phyloP scores from a whole-genome alignment of 2,329 filamentous ascomycete species.

The Xenoacremonium recifei region DNA sequence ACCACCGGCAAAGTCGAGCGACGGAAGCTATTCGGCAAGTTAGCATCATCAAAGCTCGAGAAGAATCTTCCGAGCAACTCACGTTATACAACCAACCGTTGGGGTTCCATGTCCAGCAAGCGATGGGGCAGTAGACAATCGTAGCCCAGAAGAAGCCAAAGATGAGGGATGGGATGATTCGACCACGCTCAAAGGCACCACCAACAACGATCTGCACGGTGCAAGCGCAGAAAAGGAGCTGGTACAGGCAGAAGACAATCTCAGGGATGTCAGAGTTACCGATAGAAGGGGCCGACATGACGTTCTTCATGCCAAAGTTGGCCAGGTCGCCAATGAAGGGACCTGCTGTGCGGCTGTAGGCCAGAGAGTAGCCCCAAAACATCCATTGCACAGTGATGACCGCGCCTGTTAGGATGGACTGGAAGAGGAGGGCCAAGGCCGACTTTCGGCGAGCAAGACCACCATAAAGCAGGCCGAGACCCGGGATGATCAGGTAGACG shows the following conservation, averaged over 20 bases:
- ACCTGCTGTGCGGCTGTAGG: constrained; percentile 31
- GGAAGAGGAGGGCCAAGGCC: constrained; percentile 43
- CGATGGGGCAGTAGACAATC: constrained; percentile 58
- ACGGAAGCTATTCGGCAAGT: constrained; percentile 6
- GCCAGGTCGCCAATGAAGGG: constrained; percentile 34
- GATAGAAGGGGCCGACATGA: constrained; percentile 31
- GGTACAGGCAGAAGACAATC: constrained; percentile 32
- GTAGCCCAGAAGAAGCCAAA: constrained; percentile 64
- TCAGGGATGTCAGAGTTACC: constrained; percentile 34
- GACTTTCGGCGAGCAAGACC: constrained; percentile 36
- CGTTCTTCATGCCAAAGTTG: constrained; percentile 31
- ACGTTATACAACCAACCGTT: constrained; percentile 64
- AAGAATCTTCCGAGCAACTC: constrained; percentile 30
- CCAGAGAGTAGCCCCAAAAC: constrained; percentile 45
- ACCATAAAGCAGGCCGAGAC: constrained; percentile 34
- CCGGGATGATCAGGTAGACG: constrained; percentile 13
- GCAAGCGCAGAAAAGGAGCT: constrained; percentile 13
- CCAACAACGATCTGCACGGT: constrained; percentile 38
- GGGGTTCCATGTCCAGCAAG: constrained; percentile 65
- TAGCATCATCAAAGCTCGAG: too few species aligned
- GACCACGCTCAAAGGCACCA: constrained; percentile 35
- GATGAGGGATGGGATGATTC: constrained; percentile 49
- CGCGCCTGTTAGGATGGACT: constrained; percentile 43
- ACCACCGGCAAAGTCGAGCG: constrained; percentile 58
- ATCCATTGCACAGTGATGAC: constrained; percentile 44